Evolutionary conservation across 129 eudicot species (phyloP).

Genomic region (Rutidosis leptorrhynchoides): DNA sequence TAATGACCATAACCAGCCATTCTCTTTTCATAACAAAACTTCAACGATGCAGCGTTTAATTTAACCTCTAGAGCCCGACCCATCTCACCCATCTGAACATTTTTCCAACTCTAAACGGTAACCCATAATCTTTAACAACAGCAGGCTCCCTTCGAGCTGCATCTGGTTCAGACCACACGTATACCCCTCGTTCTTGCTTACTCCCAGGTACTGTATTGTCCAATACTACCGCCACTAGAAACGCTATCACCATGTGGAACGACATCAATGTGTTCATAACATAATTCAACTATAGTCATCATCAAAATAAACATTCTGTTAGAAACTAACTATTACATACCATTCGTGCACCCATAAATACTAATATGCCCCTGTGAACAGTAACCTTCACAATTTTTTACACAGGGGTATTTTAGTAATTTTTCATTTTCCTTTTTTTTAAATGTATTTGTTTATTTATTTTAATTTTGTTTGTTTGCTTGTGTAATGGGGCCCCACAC

Average conservation of each 20-base stretch:
- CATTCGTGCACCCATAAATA: too few species aligned
- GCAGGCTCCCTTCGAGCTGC: slow-evolving; percentile 87
- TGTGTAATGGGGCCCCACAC: too few species aligned
- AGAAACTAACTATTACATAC: too few species aligned
- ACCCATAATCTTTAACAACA: slow-evolving; percentile 71
- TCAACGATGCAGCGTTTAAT: not conserved
- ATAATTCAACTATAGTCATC: slow-evolving; percentile 66
- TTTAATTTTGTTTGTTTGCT: too few species aligned
- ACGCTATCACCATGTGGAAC: slow-evolving; percentile 92
- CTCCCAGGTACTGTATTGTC: slow-evolving; percentile 98
- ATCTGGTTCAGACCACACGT: slow-evolving; percentile 82
- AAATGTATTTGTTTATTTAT: too few species aligned
- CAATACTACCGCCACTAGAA: slow-evolving; percentile 68
- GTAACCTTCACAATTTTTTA: too few species aligned
- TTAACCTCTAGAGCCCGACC: slow-evolving; percentile 59
- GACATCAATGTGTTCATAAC: slow-evolving; percentile 74
- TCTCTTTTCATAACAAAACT: slow-evolving; percentile 29
- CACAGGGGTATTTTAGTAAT: too few species aligned
- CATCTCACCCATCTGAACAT: slow-evolving; percentile 94
- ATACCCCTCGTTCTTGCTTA: slow-evolving; percentile 90
- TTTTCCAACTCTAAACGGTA: slow-evolving; percentile 85
- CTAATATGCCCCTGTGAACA: too few species aligned
- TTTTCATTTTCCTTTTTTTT: too few species aligned
- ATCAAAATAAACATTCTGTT: not conserved
- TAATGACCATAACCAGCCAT: slow-evolving; percentile 6